Conservation (phyloP, 1,284 basidiomycete genomes). For the Inonotus obliquus region DNA sequence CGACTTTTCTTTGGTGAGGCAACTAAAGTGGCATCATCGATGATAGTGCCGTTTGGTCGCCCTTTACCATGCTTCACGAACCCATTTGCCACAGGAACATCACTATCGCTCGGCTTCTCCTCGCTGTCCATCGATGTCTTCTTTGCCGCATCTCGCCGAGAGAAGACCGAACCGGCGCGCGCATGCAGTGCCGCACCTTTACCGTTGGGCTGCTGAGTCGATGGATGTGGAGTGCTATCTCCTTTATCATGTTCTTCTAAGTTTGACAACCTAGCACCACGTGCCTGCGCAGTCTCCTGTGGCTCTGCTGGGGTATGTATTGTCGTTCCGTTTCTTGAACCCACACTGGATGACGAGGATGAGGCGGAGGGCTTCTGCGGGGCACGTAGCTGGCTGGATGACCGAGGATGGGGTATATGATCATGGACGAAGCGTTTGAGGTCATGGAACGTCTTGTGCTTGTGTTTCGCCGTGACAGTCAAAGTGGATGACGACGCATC, state of each 20-base stretch:
- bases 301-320: conserved; percentile 35
- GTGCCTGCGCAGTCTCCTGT: conserved; percentile 32
- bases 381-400: conserved; percentile 6
- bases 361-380: conserved; percentile 15
- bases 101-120: neutral
- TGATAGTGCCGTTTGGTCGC: conserved; percentile 27
- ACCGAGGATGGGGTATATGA: conserved; percentile 61
- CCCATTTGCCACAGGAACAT: conserved; percentile 12
- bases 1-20: conserved; percentile 84
- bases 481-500: conserved; percentile 26
- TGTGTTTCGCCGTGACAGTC: conserved; percentile 33
- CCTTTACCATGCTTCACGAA: conserved; percentile 16
- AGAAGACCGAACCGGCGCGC: conserved; percentile 8
- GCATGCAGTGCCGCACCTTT: neutral
- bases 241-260: conserved; percentile 29
- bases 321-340: conserved; percentile 20
- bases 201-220: conserved; percentile 17
- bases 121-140: conserved; percentile 2
- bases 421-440: conserved; percentile 90
- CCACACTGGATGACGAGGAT: conserved; percentile 14
- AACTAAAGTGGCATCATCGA: conserved; percentile 48
- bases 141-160: conserved; percentile 13
- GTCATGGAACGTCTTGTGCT: conserved; percentile 69
- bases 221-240: conserved; percentile 23
- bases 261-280: conserved; percentile 36